Evolutionary conservation across 2,329 filamentous ascomycete genomes (phyloP), one percentile per base, ranked within the genome.

Genomic region (Elsinoe australis): DNA sequence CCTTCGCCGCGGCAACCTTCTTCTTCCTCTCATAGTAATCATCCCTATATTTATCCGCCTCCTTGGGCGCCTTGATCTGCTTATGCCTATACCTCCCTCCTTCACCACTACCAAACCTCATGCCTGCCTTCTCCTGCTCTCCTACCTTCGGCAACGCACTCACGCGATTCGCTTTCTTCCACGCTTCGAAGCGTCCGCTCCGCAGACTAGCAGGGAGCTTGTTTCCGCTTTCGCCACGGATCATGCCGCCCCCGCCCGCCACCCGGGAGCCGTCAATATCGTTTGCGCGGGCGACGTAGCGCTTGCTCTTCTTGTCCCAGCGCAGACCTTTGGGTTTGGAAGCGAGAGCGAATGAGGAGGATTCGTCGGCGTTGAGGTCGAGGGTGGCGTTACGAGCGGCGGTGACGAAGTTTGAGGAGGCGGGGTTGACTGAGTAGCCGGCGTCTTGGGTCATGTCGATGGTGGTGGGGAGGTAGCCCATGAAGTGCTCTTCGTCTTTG

Each of bases 261-360:
- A 15, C 34, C 7, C 34, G 32, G 22, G 79, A 94, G 31, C 92
- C 92, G 68, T 98, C 94, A 58, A 94, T 86, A 68, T 98, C 92
- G 72, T 98, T 96, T 58, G 81, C 81, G 28, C 86, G 80, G 9
- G 86, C 75, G 28, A 98, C 90, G 69, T 96, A 98, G 69, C 95
- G 96, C 69, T 86, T 94, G 60, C 81, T 79, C 67, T 95, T 94
- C 72, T 94, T 90, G 71, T 98, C 92, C 92, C 92, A 98, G 56
- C 92, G 83, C 81, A 95, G 83, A 38, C 78, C 73, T 56, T 55
- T 55, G 41, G 81, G 69, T 58, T 82, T 83, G 38, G 82, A 78
- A 2, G 87, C 80, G 58, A 86, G 80, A 53, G 80, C 88, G 64
- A 95, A 94, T 1, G 79, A 76, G 61, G 86, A 85, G 57, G 79